phyloP scores from a whole-genome alignment of 106 monocot species.

The Platanthera zijinensis region DNA sequence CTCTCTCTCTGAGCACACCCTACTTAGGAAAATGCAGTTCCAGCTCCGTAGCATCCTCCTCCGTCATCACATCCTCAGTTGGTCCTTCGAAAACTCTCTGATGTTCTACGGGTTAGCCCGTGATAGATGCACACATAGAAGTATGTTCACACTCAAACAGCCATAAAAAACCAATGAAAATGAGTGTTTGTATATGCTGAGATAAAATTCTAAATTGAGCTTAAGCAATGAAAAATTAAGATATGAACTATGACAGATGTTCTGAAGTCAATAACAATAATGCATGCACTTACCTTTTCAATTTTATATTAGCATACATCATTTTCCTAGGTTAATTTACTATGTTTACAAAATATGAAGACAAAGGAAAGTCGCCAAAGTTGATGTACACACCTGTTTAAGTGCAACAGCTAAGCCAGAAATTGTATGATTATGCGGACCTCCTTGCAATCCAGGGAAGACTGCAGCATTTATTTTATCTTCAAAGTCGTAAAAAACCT shows the following conservation, averaged over 20 bases:
- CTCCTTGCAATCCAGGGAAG: conserved; percentile 99
- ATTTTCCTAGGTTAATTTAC: not conserved
- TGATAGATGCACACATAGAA: too few species aligned
- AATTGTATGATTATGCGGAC: conserved; percentile 99
- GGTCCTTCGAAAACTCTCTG: too few species aligned
- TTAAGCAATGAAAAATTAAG: too few species aligned
- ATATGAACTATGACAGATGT: not conserved
- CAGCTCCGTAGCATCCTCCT: too few species aligned
- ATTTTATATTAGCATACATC: not conserved
- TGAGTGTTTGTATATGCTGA: too few species aligned
- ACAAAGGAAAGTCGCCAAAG: not conserved
- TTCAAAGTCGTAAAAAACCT: conserved; percentile 88
- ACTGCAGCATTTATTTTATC: conserved; percentile 98
- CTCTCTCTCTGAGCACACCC: too few species aligned
- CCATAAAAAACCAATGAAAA: too few species aligned
- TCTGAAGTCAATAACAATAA: not conserved
- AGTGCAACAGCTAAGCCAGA: conserved; percentile 96
- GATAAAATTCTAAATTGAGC: too few species aligned
- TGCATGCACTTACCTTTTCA: not conserved
- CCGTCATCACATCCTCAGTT: too few species aligned
- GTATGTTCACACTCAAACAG: too few species aligned
- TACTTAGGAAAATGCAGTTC: too few species aligned
- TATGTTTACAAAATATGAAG: not conserved
- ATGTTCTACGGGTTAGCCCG: too few species aligned
- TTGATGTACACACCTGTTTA: conserved; percentile 57